Conservation (phyloP, 371 early-diverging fungal genomes). For the Mucor plumbeus region DNA sequence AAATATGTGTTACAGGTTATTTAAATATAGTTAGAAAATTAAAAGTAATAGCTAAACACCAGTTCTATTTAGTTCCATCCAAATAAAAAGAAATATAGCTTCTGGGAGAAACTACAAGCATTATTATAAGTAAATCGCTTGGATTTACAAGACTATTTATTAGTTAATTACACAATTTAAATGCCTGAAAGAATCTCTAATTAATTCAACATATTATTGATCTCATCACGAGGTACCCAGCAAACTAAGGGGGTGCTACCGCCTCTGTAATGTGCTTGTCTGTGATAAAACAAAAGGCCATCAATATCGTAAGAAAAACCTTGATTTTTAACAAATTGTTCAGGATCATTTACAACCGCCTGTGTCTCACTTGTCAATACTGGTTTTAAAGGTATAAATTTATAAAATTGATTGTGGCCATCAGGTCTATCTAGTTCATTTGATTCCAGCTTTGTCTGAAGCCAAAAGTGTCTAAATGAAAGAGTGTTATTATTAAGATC, state of each 20-base stretch:
- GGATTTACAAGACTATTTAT: no score
- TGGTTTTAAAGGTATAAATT: constrained; percentile 38
- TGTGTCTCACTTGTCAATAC: constrained; percentile 34
- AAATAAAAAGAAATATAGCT: no score
- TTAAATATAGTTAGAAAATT: no score
- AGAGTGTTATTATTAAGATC: neutral
- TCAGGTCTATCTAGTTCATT: constrained; percentile 54
- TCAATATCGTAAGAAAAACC: constrained; percentile 49
- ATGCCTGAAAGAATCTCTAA: neutral
- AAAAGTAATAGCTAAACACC: no score
- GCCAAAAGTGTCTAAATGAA: constrained; percentile 57
- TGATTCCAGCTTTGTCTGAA: constrained; percentile 51
- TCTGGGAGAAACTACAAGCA: no score
- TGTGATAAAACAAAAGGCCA: constrained; percentile 65
- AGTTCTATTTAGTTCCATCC: no score
- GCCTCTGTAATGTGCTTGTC: constrained; percentile 56
- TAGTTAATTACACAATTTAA: no score
- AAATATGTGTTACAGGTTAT: no score
- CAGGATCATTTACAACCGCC: constrained; percentile 16
- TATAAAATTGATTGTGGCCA: constrained; percentile 38
- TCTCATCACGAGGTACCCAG: constrained; percentile 55
- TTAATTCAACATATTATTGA: neutral
- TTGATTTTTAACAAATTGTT: constrained; percentile 34
- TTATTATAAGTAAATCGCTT: no score
- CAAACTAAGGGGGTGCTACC: constrained; percentile 64